These are phyloP conservation scores for Lactifluus hygrophoroides DNA, from an alignment of 768 basidiomycete genomes.

Conservation along the genomic window DNA sequence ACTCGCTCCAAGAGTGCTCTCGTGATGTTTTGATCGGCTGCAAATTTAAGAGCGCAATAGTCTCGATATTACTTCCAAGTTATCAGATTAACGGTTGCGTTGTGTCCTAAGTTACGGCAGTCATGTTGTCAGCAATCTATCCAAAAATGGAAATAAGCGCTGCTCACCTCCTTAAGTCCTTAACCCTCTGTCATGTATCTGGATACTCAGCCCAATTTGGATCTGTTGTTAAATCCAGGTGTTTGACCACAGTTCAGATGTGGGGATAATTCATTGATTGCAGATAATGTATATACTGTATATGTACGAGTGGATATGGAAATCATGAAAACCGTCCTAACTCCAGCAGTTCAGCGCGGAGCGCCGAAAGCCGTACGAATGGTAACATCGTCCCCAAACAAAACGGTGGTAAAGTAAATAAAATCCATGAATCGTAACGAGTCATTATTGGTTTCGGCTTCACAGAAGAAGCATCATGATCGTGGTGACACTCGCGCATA, in stretches of 20 bases:
- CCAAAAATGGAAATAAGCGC: no score
- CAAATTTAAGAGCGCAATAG: no score
- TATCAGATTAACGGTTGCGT: no score
- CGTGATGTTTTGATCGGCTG: no score
- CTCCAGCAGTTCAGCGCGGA: background rate
- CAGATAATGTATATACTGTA: background rate
- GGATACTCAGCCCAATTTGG: no score
- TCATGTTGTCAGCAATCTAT: no score
- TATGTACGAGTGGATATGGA: background rate
- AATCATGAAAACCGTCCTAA: background rate
- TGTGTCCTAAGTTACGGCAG: no score
- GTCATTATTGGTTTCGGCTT: background rate
- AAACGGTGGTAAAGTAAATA: background rate
- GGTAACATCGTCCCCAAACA: background rate
- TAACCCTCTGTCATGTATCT: no score
- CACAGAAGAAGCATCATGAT: background rate
- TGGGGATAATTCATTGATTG: background rate
- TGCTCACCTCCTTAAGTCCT: no score
- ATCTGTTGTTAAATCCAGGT: background rate
- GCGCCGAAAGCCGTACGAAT: background rate
- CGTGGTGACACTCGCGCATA: background rate
- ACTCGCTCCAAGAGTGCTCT: no score
- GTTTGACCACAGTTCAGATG: background rate
- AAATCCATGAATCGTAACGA: background rate
- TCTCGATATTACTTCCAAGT: no score